A percentile compares a stretch with the other conserved stretches of the same genome.
phyloP scores from a whole-genome alignment of 257 asterid species.

The Lithospermum erythrorhizon region DNA sequence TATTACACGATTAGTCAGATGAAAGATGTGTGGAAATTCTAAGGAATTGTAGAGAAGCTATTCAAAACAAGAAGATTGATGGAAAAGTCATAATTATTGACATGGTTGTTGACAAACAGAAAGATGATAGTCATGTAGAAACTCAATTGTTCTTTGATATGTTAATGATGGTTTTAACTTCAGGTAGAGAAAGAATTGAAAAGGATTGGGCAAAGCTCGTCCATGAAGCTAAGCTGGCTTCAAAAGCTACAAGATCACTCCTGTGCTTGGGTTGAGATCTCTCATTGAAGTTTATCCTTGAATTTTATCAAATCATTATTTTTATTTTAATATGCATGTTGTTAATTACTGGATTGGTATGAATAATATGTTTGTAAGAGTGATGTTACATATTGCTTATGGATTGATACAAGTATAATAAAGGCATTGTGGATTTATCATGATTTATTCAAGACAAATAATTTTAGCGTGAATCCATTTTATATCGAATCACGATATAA shows the following conservation, averaged over 20 bases:
- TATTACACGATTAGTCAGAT: conserved; percentile 24
- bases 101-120: conserved; percentile 3
- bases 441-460: too few species aligned
- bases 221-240: not conserved
- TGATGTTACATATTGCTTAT: too few species aligned
- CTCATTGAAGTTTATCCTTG: conserved; percentile 20
- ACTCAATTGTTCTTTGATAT: conserved; percentile 20
- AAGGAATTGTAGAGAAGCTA: conserved; percentile 18
- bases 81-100: conserved; percentile 22
- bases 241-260: conserved; percentile 9
- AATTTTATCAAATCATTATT: too few species aligned
- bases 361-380: too few species aligned
- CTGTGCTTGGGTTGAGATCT: conserved; percentile 13
- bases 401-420: too few species aligned
- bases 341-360: too few species aligned
- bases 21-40: conserved; percentile 13
- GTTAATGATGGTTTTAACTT: conserved; percentile 13
- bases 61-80: conserved; percentile 12
- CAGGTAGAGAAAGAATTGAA: conserved; percentile 15
- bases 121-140: conserved; percentile 2
- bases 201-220: not conserved
- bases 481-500: too few species aligned
- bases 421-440: too few species aligned
- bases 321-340: too few species aligned
- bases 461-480: too few species aligned